A percentile compares a stretch with the other conserved stretches of the same genome.
phyloP scores from a whole-genome alignment of 2,329 filamentous ascomycete genomes.

The Dendrostoma leiphaemia region DNA sequence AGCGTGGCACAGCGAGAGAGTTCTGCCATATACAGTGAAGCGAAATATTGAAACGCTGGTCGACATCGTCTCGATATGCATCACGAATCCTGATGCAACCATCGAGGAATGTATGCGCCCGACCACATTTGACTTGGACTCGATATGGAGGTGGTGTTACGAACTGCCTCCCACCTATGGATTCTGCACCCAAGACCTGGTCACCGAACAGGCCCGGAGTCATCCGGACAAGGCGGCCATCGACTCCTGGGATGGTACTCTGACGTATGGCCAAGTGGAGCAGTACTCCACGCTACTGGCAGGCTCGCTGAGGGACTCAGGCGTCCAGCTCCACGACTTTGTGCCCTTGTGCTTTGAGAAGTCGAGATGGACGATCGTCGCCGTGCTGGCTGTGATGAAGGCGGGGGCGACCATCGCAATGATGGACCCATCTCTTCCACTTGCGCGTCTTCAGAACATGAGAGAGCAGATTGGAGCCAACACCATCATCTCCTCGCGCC shows the following conservation, averaged over 20 bases:
- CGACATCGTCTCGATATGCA: conserved; percentile 36
- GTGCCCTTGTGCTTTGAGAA: conserved; percentile 30
- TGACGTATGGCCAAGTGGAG: conserved; percentile 23
- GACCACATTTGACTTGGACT: conserved; percentile 24
- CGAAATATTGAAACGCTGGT: conserved; percentile 40
- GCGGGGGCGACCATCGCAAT: conserved; percentile 31
- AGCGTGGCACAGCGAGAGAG: conserved; percentile 38
- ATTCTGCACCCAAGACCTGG: conserved; percentile 46
- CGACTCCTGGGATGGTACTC: conserved; percentile 23
- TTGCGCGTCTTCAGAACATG: conserved; percentile 21
- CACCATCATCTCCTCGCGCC: conserved; percentile 20
- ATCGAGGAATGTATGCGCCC: conserved; percentile 33
- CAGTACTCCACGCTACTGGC: conserved; percentile 20
- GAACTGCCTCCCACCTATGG: conserved; percentile 38
- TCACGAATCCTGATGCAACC: conserved; percentile 27
- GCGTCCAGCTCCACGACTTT: conserved; percentile 20
- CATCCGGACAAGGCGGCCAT: conserved; percentile 33
- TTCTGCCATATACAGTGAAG: conserved; percentile 40
- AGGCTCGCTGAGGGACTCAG: conserved; percentile 11
- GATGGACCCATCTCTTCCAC: conserved; percentile 24
- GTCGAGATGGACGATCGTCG: conserved; percentile 25
- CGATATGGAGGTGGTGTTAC: conserved; percentile 48
- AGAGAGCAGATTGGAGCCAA: conserved; percentile 23
- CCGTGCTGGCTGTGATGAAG: conserved; percentile 30
- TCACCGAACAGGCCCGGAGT: conserved; percentile 35